Conservation (phyloP, 2,329 filamentous ascomycete genomes). For the Metarhizium album region DNA sequence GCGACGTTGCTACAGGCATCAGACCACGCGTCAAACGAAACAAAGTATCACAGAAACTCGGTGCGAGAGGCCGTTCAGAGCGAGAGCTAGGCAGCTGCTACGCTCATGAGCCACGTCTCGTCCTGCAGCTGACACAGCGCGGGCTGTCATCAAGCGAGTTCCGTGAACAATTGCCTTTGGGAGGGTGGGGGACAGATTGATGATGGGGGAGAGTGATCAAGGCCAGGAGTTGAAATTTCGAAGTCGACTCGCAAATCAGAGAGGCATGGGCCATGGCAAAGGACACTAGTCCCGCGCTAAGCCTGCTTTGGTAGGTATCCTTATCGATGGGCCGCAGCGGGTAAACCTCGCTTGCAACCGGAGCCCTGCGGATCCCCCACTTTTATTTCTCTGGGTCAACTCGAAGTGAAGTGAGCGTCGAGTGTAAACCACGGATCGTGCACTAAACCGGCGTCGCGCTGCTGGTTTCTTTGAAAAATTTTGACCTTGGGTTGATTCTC, state of each 20-base stretch:
- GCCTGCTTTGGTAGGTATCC: slow-evolving; percentile 16
- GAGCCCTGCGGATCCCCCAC: slow-evolving; percentile 2
- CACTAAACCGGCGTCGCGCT: background rate
- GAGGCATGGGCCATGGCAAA: slow-evolving; percentile 25
- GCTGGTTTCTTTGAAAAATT: background rate
- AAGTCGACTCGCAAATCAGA: slow-evolving; percentile 31
- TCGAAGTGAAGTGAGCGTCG: background rate
- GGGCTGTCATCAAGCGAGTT: slow-evolving; percentile 25
- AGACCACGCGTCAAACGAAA: slow-evolving; percentile 39
- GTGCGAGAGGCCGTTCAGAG: slow-evolving; percentile 22
- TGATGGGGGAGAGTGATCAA: slow-evolving; percentile 18
- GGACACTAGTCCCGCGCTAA: slow-evolving; percentile 24
- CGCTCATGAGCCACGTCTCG: slow-evolving; percentile 24
- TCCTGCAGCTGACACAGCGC: slow-evolving; percentile 19
- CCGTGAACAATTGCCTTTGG: slow-evolving; percentile 17
- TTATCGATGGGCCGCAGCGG: slow-evolving; percentile 24
- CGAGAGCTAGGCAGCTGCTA: slow-evolving; percentile 17
- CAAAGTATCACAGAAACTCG: slow-evolving; percentile 24
- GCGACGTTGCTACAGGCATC: slow-evolving; percentile 77
- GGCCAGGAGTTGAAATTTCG: slow-evolving; percentile 34
- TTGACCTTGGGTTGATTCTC: background rate
- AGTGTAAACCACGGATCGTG: background rate
- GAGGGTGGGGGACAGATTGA: slow-evolving; percentile 24
- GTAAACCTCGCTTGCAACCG: slow-evolving; percentile 19
- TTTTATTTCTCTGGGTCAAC: background rate